Evolutionary conservation across 2,329 filamentous ascomycete genomes (phyloP), one percentile per base, ranked within the genome.

Genomic region (Sphaerostilbella broomeana): DNA sequence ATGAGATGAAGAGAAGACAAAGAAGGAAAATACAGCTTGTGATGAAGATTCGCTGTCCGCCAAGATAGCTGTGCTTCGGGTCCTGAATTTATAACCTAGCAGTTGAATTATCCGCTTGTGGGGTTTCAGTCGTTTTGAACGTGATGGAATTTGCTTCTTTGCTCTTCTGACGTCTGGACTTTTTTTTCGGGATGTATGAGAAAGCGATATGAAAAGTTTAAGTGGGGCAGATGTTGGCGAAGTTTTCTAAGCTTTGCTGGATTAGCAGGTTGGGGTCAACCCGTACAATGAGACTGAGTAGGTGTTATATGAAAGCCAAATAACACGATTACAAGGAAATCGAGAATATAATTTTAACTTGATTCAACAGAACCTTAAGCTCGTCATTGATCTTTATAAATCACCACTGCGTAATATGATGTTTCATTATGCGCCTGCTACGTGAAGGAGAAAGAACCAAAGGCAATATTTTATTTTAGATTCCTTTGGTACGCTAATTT

Each of bases 211-310:
- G 36, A 27, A 18, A 40, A 46, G 47, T 52, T 48, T 31, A 56
- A 43, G 56, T 57, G 56, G 56, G 52, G 51, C 49, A 24, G 38
- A 13, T 29, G 18, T 24, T 33, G 50, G 45, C 53, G 51, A 51
- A n/a, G n/a, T 57, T 57, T 57, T 51, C 45, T 52, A 18, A 24
- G 15, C n/a, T 37, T 38, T 36, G 25, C 13, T 17, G 8, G 22
- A 12, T 9, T 25, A 25, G 22, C 8, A 25, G 8, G 22, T 25
- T 4, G 12, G n/a, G n/a, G n/a, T n/a, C n/a, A n/a, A n/a, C n/a
- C 12, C 12, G 22, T 9, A 25, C 22, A 25, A 25, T 25, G 22
- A 4, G 22, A 25, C 3, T 9, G 22, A 25, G 12, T 9, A 25
- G 22, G 3, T 25, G 22, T 3, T 25, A 25, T 25, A 25, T 25